phyloP scores from a whole-genome alignment of 176 grass and related monocot species.

The maize (Zea mays) region DNA sequence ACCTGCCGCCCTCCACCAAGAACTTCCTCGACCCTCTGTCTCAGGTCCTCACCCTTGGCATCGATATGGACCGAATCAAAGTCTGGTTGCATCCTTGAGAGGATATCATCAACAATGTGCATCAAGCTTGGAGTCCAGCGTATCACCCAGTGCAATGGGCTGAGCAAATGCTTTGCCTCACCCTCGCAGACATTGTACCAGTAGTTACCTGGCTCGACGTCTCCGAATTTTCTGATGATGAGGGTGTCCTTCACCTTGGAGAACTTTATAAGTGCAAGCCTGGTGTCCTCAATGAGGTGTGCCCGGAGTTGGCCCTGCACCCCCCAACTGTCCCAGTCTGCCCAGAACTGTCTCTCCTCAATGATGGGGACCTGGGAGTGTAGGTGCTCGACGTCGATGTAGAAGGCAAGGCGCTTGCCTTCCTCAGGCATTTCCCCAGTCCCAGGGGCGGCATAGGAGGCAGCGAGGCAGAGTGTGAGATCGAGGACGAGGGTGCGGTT shows the following conservation, averaged over 20 bases:
- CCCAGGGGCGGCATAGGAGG: slow-evolving; percentile 23
- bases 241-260: slow-evolving; percentile 54
- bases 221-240: slow-evolving; percentile 72
- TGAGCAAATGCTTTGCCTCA: slow-evolving; percentile 40
- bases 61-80: slow-evolving; percentile 59
- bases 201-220: slow-evolving; percentile 80
- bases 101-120: slow-evolving; percentile 55
- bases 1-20: slow-evolving; percentile 53
- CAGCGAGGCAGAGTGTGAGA: slow-evolving; percentile 62
- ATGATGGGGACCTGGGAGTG: slow-evolving; percentile 50
- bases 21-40: slow-evolving; percentile 34
- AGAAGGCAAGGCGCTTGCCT: slow-evolving; percentile 76
- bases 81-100: slow-evolving; percentile 56
- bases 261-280: slow-evolving; percentile 50
- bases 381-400: slow-evolving; percentile 68
- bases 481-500: slow-evolving; percentile 73
- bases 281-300: slow-evolving; percentile 61
- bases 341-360: slow-evolving; percentile 66
- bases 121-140: slow-evolving; percentile 58
- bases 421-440: slow-evolving; percentile 56
- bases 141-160: slow-evolving; percentile 27
- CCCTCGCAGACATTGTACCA: slow-evolving; percentile 79
- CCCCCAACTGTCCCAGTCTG: slow-evolving; percentile 65
- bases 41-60: slow-evolving; percentile 28
- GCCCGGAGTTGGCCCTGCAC: slow-evolving; percentile 58